Base-by-base conservation (phyloP, 805 yeast species). In the Wickerhamiella spandovensis region DNA sequence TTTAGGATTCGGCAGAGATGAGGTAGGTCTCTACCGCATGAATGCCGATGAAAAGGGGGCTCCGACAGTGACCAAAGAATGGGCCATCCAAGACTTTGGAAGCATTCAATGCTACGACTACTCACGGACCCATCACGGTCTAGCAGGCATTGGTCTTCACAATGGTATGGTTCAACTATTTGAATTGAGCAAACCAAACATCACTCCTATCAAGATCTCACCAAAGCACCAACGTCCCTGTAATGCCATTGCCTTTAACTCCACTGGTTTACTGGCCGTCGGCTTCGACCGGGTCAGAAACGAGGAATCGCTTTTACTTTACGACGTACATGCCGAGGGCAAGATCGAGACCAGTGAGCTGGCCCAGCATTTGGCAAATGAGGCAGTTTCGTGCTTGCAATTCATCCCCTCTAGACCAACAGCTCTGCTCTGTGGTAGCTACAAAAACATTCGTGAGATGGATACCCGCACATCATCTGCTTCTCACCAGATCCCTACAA, bases 1-100 rank as follows among this genome's bases (percentile, higher is more conserved):
- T 0, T 81, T 82, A 6, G 82, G 78, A 55, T 92, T 95, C 1
- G 73, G 84, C 25, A 81, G 94, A 2, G 95, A 88, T 61, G 90
- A 83, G 57, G 81, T 86, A 2, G 68, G 82, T 0, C 70, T 84
- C 10, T 68, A 74, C 54, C 69, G 70, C 30, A 53, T 58, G 4
- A 38, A 25, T 5, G 44, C 52, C 50, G 51, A 51, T 18, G 39
- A 5, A 10, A 44, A 25, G 12, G 43, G 23, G 9, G 53, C 53
- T n/a, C 52, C 69, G 61, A 48, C 65, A 63, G 45, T 53, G 28
- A 46, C 28, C 24, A 39, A 46, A 35, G 48, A 47, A 21, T 43
- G 50, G 24, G 57, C 59, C 51, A 51, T 55, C 44, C 57, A 57
- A 51, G 60, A 56, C 22, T 69, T 70, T 24, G 73, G 74, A 6